phyloP scores from a whole-genome alignment of 305 asterid genomes.

The Fraxinus floribunda region DNA sequence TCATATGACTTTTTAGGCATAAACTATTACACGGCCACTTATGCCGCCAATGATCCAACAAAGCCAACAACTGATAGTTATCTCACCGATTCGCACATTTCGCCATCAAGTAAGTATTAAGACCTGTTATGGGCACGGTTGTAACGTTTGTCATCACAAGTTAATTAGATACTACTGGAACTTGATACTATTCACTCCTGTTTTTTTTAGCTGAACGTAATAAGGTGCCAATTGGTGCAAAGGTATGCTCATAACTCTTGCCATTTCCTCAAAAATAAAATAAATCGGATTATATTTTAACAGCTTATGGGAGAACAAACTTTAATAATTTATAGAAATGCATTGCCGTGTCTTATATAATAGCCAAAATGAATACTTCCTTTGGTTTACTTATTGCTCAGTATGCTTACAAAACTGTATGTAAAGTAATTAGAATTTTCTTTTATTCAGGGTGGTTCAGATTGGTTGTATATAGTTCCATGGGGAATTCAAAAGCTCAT shows the following conservation, averaged over 20 bases:
- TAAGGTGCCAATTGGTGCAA: constrained; percentile 28
- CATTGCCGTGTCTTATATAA: background rate
- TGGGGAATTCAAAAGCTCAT: background rate
- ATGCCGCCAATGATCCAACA: constrained; percentile 31
- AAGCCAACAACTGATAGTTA: background rate
- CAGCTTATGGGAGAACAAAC: background rate
- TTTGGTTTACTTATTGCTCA: background rate
- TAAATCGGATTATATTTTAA: background rate
- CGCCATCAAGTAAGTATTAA: constrained; percentile 26
- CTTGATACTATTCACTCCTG: background rate
- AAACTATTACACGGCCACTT: constrained; percentile 48
- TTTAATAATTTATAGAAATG: background rate
- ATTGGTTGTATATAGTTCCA: background rate
- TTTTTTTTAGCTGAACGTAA: constrained; percentile 30
- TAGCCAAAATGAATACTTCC: background rate
- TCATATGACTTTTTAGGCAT: constrained; percentile 46
- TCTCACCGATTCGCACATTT: constrained; percentile 24
- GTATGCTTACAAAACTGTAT: background rate
- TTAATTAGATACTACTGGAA: background rate
- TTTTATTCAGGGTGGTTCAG: background rate
- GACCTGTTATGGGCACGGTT: too few relatives aligned
- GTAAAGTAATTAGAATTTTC: background rate
- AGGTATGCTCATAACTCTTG: background rate
- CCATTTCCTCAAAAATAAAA: background rate
- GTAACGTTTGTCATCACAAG: background rate